These are phyloP conservation scores for Misopates orontium DNA, from an alignment of 257 asterid genomes.

Conservation along the genomic window DNA sequence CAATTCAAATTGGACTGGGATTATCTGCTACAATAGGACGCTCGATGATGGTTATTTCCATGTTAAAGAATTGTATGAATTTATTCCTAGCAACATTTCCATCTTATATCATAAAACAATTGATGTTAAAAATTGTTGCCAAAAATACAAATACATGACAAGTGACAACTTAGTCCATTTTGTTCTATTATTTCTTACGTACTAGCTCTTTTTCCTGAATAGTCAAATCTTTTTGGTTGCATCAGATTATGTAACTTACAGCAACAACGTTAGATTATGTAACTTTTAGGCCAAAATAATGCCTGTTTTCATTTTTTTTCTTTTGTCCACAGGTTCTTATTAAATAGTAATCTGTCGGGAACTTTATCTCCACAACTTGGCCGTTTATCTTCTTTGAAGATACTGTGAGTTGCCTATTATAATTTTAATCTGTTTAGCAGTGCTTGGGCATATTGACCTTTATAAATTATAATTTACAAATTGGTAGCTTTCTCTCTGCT, in stretches of 20 bases:
- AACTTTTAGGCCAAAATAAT: neutral
- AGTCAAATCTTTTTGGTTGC: too few relatives aligned
- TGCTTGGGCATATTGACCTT: conserved; percentile 14
- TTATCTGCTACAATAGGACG: conserved; percentile 58
- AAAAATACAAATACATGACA: neutral
- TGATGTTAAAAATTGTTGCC: neutral
- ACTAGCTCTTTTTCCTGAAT: neutral
- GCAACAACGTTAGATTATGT: neutral
- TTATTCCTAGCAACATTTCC: conserved; percentile 9
- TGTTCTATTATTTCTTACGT: neutral
- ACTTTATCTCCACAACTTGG: conserved; percentile 77
- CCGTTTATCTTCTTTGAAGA: conserved; percentile 56
- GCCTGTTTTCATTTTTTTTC: neutral
- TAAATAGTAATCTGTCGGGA: conserved; percentile 62
- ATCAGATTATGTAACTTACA: neutral
- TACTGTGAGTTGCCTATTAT: conserved; percentile 60
- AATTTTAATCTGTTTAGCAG: conserved; percentile 13
- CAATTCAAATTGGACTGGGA: conserved; percentile 64
- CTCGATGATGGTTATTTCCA: conserved; percentile 63
- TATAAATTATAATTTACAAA: conserved; percentile 8
- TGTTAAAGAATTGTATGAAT: conserved; percentile 70
- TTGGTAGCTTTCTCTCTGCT: neutral
- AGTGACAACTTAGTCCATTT: neutral
- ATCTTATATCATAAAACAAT: neutral
- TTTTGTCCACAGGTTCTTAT: conserved; percentile 47